These are phyloP conservation scores for Apiotrichum porosum DNA, from an alignment of 1,284 basidiomycete genomes.

Conservation along the genomic window DNA sequence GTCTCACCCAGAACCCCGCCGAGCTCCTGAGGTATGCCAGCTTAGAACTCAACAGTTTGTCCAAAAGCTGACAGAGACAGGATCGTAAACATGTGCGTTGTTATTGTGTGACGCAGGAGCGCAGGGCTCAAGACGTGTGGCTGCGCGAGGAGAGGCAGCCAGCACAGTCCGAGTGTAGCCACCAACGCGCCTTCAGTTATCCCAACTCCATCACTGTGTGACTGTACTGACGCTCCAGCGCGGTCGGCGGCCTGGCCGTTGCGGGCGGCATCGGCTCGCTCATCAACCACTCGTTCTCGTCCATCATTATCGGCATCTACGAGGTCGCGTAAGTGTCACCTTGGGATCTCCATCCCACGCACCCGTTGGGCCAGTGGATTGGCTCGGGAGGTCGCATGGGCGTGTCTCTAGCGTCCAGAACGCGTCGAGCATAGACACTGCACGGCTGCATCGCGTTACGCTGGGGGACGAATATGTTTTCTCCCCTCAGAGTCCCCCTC, in stretches of 20 bases:
- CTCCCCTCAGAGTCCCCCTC: too few relatives aligned
- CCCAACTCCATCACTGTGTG: not conserved
- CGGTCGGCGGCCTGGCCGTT: conserved; percentile 44
- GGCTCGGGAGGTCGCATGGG: too few relatives aligned
- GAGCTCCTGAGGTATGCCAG: conserved; percentile 42
- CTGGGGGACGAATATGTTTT: too few relatives aligned
- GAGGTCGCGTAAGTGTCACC: conserved; percentile 35
- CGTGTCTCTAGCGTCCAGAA: too few relatives aligned
- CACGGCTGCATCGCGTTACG: too few relatives aligned
- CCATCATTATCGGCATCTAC: conserved; percentile 44
- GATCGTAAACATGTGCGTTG: conserved; percentile 45
- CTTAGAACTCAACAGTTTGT: not conserved
- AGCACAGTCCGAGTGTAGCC: too few relatives aligned
- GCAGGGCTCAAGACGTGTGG: too few relatives aligned
- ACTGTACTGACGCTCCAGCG: conserved; percentile 20
- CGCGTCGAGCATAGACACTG: too few relatives aligned
- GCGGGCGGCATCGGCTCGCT: conserved; percentile 44
- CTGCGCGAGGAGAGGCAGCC: too few relatives aligned
- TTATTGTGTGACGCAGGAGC: too few relatives aligned
- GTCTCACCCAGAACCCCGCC: conserved; percentile 44
- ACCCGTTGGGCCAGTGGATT: too few relatives aligned
- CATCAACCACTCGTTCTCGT: conserved; percentile 45
- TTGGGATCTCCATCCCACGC: not conserved
- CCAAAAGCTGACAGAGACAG: conserved; percentile 21
- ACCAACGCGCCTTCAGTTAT: not conserved